These are phyloP conservation scores for Cladophialophora bantiana DNA, from an alignment of 2,329 filamentous ascomycete species.

Conservation along the genomic window DNA sequence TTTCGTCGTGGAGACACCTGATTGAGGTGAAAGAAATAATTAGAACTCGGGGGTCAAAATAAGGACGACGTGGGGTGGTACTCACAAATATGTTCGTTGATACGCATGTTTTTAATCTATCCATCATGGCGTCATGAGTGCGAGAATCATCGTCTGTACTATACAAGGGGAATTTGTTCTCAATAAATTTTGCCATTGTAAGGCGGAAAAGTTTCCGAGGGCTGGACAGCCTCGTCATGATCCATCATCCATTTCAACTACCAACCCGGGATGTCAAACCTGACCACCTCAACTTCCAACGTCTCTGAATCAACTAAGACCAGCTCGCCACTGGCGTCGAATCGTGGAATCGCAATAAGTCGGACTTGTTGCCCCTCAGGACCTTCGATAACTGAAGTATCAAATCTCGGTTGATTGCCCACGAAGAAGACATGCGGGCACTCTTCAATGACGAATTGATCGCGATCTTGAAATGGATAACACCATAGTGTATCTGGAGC, in stretches of 20 bases:
- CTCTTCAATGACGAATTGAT: slow-evolving; percentile 83
- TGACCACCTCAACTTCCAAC: slow-evolving; percentile 76
- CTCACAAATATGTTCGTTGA: slow-evolving; percentile 46
- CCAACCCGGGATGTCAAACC: slow-evolving; percentile 55
- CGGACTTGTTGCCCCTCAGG: slow-evolving; percentile 72
- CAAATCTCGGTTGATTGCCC: slow-evolving; percentile 82
- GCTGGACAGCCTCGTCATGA: slow-evolving; percentile 12
- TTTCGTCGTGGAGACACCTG: slow-evolving; percentile 71
- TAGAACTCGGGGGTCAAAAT: neutral
- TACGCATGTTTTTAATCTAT: slow-evolving; percentile 41
- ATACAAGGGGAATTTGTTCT: neutral
- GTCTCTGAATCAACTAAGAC: slow-evolving; percentile 87
- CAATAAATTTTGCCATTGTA: neutral
- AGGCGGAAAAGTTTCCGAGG: slow-evolving; percentile 14
- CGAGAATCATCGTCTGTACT: neutral
- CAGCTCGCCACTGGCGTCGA: slow-evolving; percentile 77
- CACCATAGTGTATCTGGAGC: slow-evolving; percentile 97
- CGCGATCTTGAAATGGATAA: slow-evolving; percentile 93
- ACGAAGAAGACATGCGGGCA: slow-evolving; percentile 93
- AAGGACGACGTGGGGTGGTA: neutral
- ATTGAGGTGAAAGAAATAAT: slow-evolving; percentile 2
- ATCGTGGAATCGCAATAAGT: slow-evolving; percentile 83
- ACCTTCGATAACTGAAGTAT: slow-evolving; percentile 71
- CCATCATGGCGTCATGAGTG: slow-evolving; percentile 21
- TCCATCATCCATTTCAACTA: slow-evolving; percentile 12